Conservation (phyloP, 495 filamentous ascomycete genomes). For the Astrothelium macrocarpum region DNA sequence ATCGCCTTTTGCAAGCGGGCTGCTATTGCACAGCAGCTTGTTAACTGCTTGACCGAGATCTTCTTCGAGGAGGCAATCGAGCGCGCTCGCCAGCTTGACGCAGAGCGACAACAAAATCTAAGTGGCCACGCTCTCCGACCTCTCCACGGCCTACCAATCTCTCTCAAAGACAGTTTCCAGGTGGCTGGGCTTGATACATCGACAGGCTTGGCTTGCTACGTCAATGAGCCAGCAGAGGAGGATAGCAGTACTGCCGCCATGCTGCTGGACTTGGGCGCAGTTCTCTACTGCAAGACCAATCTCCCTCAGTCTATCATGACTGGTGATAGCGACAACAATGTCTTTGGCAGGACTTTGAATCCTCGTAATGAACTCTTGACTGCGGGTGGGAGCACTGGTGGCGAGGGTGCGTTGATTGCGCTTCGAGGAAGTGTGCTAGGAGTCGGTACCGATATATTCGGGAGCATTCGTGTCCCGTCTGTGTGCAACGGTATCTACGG, state of each 20-base stretch:
- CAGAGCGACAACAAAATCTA: constrained; percentile 34
- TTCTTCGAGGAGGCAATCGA: constrained; percentile 53
- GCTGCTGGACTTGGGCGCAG: constrained; percentile 10
- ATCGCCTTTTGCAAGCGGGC: constrained; percentile 50
- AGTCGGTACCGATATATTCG: constrained; percentile 61
- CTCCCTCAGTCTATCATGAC: constrained; percentile 35
- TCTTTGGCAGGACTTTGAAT: constrained; percentile 36
- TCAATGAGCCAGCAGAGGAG: constrained; percentile 39
- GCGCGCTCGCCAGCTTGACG: constrained; percentile 50
- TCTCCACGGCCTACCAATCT: constrained; percentile 25
- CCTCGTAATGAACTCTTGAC: constrained; percentile 32
- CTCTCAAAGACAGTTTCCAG: constrained; percentile 45
- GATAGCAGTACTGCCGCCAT: constrained; percentile 41
- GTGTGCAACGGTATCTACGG: constrained; percentile 56
- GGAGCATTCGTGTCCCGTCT: constrained; percentile 57
- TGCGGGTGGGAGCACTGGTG: constrained; percentile 54
- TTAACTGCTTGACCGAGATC: constrained; percentile 54
- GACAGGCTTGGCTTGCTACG: constrained; percentile 48
- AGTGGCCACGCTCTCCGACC: constrained; percentile 39
- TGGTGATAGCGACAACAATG: constrained; percentile 35
- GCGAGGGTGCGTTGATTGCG: constrained; percentile 38
- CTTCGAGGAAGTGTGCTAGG: constrained; percentile 32
- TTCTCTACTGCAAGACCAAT: constrained; percentile 14
- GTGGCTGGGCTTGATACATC: constrained; percentile 48
- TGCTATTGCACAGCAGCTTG: constrained; percentile 47